A percentile compares a stretch with the other conserved stretches of the same genome.
These are phyloP conservation scores for Coemansia sp. DNA, from an alignment of 192 early-diverging fungal species.

Conservation along the genomic window DNA sequence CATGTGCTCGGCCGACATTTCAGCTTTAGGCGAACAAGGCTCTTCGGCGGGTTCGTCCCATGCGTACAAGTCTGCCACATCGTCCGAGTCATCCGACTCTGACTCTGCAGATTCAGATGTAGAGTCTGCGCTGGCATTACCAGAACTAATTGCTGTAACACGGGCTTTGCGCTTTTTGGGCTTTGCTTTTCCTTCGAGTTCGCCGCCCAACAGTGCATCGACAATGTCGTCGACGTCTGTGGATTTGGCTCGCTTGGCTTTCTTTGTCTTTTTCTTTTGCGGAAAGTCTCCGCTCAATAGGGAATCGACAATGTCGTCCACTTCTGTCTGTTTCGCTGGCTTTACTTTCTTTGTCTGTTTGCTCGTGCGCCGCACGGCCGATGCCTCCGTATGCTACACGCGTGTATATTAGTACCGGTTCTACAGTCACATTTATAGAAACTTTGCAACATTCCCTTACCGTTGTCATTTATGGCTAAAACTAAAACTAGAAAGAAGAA, in stretches of 20 bases:
- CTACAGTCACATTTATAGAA: too few species aligned
- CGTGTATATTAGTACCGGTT: too few species aligned
- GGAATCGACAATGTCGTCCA: slow-evolving; percentile 44
- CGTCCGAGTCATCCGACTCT: slow-evolving; percentile 16
- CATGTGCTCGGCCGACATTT: slow-evolving; percentile 16
- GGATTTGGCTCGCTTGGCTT: not conserved
- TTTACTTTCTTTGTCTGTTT: not conserved
- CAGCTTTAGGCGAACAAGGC: not conserved
- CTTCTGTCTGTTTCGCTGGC: not conserved
- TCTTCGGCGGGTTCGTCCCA: slow-evolving; percentile 27
- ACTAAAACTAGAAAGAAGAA: too few species aligned
- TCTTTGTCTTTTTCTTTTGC: not conserved
- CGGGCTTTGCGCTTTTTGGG: not conserved
- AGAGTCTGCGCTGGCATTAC: too few species aligned
- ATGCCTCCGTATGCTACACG: too few species aligned
- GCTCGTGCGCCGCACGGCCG: too few species aligned
- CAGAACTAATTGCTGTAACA: too few species aligned
- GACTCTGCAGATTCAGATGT: not conserved
- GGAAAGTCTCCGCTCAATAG: slow-evolving; percentile 23
- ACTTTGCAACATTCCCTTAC: too few species aligned
- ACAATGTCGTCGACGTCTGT: slow-evolving; percentile 37
- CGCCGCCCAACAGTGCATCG: slow-evolving; percentile 39
- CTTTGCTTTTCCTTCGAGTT: not conserved
- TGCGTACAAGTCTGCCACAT: slow-evolving; percentile 42
- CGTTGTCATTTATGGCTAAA: too few species aligned